phyloP scores from a whole-genome alignment of 2,329 filamentous ascomycete genomes.

The Aspergillus carbonarius region DNA sequence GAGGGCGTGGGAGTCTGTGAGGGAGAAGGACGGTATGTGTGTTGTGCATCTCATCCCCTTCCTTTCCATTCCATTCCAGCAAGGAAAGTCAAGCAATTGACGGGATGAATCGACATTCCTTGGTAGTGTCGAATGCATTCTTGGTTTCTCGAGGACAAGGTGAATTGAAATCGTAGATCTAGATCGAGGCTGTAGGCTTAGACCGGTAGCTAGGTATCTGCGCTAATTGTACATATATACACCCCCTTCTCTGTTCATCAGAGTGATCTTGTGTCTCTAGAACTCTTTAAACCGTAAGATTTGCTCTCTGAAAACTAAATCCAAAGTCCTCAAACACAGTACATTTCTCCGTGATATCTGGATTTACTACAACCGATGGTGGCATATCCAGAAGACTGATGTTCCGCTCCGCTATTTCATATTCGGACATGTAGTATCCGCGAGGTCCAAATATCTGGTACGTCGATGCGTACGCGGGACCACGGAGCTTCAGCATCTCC shows the following conservation, averaged over 20 bases:
- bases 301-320: constrained; percentile 25
- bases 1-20: no score
- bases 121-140: no score
- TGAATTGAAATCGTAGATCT: no score
- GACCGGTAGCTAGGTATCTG: no score
- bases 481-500: constrained; percentile 17
- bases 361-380: constrained; percentile 15
- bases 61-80: no score
- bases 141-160: no score
- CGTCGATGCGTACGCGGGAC: constrained; percentile 22
- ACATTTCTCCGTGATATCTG: constrained; percentile 18
- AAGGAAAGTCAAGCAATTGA: no score
- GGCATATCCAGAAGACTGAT: constrained; percentile 19
- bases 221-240: background rate
- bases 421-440: constrained; percentile 15
- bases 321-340: constrained; percentile 25
- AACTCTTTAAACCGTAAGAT: background rate
- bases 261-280: background rate
- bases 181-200: no score
- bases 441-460: constrained; percentile 13
- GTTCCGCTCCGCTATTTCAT: constrained; percentile 7
- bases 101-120: no score
- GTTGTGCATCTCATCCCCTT: no score
- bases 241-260: background rate
- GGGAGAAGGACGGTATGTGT: no score